phyloP scores from a whole-genome alignment of 139 green algal genomes.

The Micractinium conductrix region DNA sequence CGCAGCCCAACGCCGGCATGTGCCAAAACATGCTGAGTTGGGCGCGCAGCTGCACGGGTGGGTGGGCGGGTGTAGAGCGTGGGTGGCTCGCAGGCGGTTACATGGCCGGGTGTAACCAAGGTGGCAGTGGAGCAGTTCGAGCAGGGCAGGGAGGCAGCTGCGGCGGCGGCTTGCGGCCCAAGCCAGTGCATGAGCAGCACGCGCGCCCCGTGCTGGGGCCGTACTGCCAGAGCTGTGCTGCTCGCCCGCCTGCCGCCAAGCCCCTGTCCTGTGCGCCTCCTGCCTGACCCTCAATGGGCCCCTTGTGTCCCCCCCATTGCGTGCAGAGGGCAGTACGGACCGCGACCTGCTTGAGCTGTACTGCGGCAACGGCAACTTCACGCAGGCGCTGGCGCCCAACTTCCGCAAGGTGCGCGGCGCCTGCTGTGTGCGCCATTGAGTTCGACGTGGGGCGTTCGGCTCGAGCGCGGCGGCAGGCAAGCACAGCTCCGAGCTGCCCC shows the following conservation, averaged over 20 bases:
- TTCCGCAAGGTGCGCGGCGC: constrained; percentile 60
- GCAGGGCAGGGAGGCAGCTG: neutral
- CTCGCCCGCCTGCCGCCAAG: neutral
- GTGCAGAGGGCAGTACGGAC: constrained; percentile 17
- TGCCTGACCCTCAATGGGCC: neutral
- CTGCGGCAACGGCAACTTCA: constrained; percentile 98
- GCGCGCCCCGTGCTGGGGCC: neutral
- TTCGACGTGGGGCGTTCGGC: no score
- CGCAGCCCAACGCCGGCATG: constrained; percentile 90
- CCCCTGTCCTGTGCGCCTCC: neutral
- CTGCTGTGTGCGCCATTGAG: neutral
- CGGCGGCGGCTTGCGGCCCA: no score
- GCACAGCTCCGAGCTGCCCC: no score
- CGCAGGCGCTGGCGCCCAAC: constrained; percentile 82
- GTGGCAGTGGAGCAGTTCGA: neutral
- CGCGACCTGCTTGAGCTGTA: constrained; percentile 89
- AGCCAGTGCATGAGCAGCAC: no score
- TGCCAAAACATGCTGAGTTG: constrained; percentile 90
- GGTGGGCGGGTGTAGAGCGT: neutral
- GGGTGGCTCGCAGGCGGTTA: neutral
- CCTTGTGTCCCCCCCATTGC: neutral
- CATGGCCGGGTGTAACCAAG: no score
- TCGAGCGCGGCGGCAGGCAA: no score
- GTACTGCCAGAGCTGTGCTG: neutral
- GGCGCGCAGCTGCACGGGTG: constrained; percentile 59